A percentile compares a stretch with the other conserved stretches of the same genome.
Evolutionary conservation across 371 early-diverging fungal genomes (phyloP).

Genomic region (Lichtheimia ornata): DNA sequence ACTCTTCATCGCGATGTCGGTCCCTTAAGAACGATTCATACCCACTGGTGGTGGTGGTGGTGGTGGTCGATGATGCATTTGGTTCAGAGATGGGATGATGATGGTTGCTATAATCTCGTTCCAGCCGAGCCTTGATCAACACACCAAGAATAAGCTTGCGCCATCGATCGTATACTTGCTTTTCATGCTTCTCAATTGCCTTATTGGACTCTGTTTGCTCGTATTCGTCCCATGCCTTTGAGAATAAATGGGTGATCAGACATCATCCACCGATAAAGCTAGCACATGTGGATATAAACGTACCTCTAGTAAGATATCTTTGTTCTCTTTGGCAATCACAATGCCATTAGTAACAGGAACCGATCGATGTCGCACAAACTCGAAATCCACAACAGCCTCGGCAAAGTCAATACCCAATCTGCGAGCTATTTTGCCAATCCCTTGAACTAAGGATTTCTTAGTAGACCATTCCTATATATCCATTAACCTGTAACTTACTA

Average conservation of each 20-base stretch:
- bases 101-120: conserved; percentile 49
- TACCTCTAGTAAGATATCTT: conserved; percentile 66
- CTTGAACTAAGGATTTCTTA: conserved; percentile 32
- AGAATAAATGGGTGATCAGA: not conserved
- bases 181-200: conserved; percentile 48
- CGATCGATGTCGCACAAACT: conserved; percentile 65
- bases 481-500: conserved; percentile 31
- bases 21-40: conserved; percentile 16
- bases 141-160: conserved; percentile 57
- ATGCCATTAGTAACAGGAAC: conserved; percentile 75
- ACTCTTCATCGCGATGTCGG: not conserved
- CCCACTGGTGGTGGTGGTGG: conserved; percentile 3
- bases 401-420: conserved; percentile 79
- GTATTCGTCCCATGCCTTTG: conserved; percentile 54
- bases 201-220: conserved; percentile 42
- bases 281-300: conserved; percentile 7
- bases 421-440: conserved; percentile 66
- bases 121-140: conserved; percentile 53
- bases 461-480: not conserved
- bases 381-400: conserved; percentile 82
- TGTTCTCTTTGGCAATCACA: conserved; percentile 65
- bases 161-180: conserved; percentile 61
- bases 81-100: too few species aligned
- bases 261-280: not conserved
- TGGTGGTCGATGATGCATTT: not conserved